These are phyloP conservation scores for Boletus sp. DNA, from an alignment of 1,284 basidiomycete species.

Conservation along the genomic window DNA sequence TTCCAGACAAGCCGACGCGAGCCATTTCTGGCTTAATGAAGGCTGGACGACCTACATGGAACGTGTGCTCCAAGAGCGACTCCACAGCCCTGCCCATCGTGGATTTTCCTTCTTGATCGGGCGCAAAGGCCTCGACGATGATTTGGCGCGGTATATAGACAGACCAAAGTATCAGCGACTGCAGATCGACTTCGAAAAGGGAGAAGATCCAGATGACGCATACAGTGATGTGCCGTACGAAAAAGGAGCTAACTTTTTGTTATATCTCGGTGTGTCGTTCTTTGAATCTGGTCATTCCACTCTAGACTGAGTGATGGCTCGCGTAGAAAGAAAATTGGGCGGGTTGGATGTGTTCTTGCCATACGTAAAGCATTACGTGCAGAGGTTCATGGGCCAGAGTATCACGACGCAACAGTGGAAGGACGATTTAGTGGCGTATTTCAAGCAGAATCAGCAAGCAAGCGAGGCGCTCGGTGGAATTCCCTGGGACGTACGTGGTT, in stretches of 20 bases:
- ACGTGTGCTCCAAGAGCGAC: constrained; percentile 73
- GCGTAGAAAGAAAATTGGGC: constrained; percentile 76
- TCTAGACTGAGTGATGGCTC: neutral
- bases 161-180: constrained; percentile 82
- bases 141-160: constrained; percentile 63
- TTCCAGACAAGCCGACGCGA: constrained; percentile 65
- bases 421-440: constrained; percentile 83
- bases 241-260: constrained; percentile 75
- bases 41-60: constrained; percentile 97
- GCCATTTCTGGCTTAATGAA: constrained; percentile 93
- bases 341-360: constrained; percentile 87
- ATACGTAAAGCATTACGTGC: constrained; percentile 82
- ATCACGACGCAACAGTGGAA: constrained; percentile 93
- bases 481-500: constrained; percentile 72
- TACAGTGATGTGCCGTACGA: constrained; percentile 76
- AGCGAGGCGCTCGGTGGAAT: constrained; percentile 72
- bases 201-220: constrained; percentile 88
- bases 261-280: constrained; percentile 56
- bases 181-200: constrained; percentile 81
- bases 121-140: constrained; percentile 72
- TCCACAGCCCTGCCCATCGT: constrained; percentile 81
- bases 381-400: constrained; percentile 78
- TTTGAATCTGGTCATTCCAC: neutral
- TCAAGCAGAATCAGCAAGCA: constrained; percentile 58
- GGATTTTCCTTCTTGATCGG: constrained; percentile 85